Percentiles rank a stretch among this genome's conserved stretches.
Evolutionary conservation across 2,329 filamentous ascomycete genomes (phyloP).

Genomic region (Penicillium palitans): DNA sequence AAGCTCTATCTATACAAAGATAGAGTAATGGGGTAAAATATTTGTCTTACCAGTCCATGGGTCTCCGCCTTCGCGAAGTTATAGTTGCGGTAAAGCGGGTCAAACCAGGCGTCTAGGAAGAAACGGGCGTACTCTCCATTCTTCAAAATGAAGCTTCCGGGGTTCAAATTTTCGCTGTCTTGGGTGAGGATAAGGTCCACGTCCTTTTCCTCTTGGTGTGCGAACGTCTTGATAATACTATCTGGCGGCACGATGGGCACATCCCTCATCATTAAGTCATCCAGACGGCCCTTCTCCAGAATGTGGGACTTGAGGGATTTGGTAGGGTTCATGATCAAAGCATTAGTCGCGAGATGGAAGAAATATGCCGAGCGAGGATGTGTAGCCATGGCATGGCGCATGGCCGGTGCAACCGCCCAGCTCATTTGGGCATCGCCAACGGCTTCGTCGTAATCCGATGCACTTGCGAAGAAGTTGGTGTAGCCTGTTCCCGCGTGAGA

Average conservation of each 20-base stretch:
- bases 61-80: conserved; percentile 94
- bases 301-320: conserved; percentile 70
- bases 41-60: conserved; percentile 73
- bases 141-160: conserved; percentile 74
- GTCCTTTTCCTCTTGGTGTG: conserved; percentile 72
- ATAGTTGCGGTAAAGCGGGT: conserved; percentile 88
- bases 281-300: conserved; percentile 65
- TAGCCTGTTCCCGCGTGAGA: conserved; percentile 62
- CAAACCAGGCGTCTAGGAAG: conserved; percentile 93
- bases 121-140: conserved; percentile 90
- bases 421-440: conserved; percentile 45
- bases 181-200: conserved; percentile 83
- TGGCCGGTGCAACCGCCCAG: conserved; percentile 72
- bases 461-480: conserved; percentile 74
- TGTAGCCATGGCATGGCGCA: conserved; percentile 82
- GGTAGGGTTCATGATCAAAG: conserved; percentile 82
- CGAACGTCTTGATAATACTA: conserved; percentile 94
- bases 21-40: neutral
- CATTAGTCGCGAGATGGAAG: conserved; percentile 83
- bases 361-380: conserved; percentile 76
- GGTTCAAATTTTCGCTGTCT: conserved; percentile 75
- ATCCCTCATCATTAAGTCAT: conserved; percentile 80
- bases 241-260: conserved; percentile 87
- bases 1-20: neutral
- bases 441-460: conserved; percentile 65